phyloP scores from a whole-genome alignment of 2,329 filamentous ascomycete genomes.

The Helminthosporium solani region DNA sequence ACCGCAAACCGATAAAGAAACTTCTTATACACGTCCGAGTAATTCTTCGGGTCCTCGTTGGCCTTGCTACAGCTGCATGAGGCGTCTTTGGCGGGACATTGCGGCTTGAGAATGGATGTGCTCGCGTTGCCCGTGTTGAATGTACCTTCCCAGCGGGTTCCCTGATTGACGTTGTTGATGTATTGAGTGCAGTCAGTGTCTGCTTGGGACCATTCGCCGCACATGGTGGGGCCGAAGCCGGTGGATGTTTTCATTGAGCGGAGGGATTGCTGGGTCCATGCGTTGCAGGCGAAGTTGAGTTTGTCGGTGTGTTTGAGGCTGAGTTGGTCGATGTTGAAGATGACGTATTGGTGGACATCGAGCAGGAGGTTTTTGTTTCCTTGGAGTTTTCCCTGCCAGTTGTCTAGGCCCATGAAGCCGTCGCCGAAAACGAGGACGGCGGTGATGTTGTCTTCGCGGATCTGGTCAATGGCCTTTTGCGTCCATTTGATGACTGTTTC shows the following conservation, averaged over 20 bases:
- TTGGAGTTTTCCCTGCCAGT: constrained; percentile 85
- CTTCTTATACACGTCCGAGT: constrained; percentile 73
- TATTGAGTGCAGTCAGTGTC: constrained; percentile 89
- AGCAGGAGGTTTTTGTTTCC: constrained; percentile 72
- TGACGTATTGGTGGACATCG: constrained; percentile 98
- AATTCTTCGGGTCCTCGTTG: constrained; percentile 70
- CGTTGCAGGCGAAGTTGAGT: constrained; percentile 80
- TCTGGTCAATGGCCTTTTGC: constrained; percentile 65
- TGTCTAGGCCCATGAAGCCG: constrained; percentile 85
- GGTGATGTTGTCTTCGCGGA: constrained; percentile 74
- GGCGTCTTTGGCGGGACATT: constrained; percentile 65
- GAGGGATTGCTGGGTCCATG: constrained; percentile 78
- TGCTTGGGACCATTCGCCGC: constrained; percentile 96
- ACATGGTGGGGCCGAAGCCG: constrained; percentile 90
- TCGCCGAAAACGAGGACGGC: constrained; percentile 83
- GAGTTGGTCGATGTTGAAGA: constrained; percentile 91
- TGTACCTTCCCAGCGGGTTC: constrained; percentile 90
- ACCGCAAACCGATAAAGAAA: constrained; percentile 89
- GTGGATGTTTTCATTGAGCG: constrained; percentile 70
- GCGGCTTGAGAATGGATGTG: constrained; percentile 65
- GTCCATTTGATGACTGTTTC: constrained; percentile 78
- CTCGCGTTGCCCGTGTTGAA: constrained; percentile 66
- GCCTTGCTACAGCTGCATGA: constrained; percentile 73
- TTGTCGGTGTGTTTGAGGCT: constrained; percentile 78
- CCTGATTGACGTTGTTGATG: constrained; percentile 86